These are phyloP conservation scores for Penicillium paxilli DNA, from an alignment of 495 filamentous ascomycete species.

Conservation along the genomic window DNA sequence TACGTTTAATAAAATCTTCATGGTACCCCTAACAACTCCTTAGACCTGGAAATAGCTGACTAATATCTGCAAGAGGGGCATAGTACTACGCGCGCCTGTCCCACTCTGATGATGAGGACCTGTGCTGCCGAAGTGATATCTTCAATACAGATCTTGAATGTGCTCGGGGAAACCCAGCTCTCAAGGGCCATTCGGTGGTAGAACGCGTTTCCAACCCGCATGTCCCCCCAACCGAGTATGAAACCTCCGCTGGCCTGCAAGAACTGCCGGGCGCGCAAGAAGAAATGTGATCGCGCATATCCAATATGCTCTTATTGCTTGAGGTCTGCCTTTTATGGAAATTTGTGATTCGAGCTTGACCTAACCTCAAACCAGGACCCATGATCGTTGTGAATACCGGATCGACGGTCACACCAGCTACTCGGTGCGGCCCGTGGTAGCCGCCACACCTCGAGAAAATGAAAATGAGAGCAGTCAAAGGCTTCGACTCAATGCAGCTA, in stretches of 20 bases:
- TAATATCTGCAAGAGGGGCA: too few relatives aligned
- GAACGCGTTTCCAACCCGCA: background rate
- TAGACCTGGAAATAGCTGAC: too few relatives aligned
- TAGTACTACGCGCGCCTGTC: too few relatives aligned
- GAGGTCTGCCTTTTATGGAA: background rate
- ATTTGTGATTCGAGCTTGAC: background rate
- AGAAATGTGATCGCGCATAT: conserved; percentile 18
- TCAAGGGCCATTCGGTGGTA: background rate
- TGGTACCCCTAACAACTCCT: too few relatives aligned
- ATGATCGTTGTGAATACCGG: conserved; percentile 11
- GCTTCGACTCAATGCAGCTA: conserved; percentile 2
- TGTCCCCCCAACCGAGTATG: background rate
- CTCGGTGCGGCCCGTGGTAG: background rate
- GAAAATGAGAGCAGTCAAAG: background rate
- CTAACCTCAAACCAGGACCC: background rate
- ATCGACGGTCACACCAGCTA: background rate
- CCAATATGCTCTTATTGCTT: conserved; percentile 13
- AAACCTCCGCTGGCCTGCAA: conserved; percentile 15
- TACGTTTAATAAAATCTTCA: too few relatives aligned
- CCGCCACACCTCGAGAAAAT: background rate
- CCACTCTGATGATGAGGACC: too few relatives aligned
- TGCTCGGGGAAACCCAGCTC: background rate
- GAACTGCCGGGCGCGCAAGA: conserved; percentile 16
- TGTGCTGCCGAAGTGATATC: too few relatives aligned
- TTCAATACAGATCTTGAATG: too few relatives aligned